Percentiles rank a stretch among this genome's conserved stretches.
Conservation (phyloP, 106 monocot species). For the Acorus gramineus region DNA sequence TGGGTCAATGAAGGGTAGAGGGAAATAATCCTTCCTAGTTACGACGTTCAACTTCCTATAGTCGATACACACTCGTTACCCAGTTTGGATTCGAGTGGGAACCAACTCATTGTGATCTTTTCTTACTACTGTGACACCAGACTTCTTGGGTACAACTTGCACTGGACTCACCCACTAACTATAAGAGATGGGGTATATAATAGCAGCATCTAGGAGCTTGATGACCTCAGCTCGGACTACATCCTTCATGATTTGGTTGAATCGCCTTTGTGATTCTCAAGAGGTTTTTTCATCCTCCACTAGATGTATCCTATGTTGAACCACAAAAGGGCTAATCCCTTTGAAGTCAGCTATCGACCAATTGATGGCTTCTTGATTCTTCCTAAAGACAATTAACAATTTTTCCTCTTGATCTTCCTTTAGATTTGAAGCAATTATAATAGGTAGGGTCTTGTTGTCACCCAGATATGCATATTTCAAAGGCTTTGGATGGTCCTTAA, state of each 20-base stretch:
- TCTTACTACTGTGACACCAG: not conserved
- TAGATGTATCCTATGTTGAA: not conserved
- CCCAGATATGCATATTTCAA: too few species aligned
- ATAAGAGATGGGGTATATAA: constrained; percentile 11
- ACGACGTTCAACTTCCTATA: not conserved
- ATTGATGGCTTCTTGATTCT: not conserved
- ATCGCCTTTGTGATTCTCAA: not conserved
- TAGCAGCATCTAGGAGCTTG: not conserved
- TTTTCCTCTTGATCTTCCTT: too few species aligned
- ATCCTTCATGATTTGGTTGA: constrained; percentile 1
- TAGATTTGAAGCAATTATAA: too few species aligned
- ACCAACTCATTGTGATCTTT: constrained; percentile 1
- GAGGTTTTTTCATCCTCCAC: not conserved
- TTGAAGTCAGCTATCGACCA: not conserved
- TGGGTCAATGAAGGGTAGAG: constrained; percentile 2
- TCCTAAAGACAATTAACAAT: too few species aligned
- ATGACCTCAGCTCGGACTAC: not conserved
- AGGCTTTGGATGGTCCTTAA: too few species aligned
- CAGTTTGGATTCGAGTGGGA: not conserved
- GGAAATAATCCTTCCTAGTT: constrained; percentile 1
- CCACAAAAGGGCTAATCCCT: not conserved
- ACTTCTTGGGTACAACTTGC: constrained; percentile 7
- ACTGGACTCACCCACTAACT: constrained; percentile 5
- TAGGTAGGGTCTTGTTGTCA: too few species aligned
- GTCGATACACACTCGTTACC: not conserved